Evolutionary conservation across 2,329 filamentous ascomycete genomes (phyloP).

Genomic region (Colletotrichum melonis): DNA sequence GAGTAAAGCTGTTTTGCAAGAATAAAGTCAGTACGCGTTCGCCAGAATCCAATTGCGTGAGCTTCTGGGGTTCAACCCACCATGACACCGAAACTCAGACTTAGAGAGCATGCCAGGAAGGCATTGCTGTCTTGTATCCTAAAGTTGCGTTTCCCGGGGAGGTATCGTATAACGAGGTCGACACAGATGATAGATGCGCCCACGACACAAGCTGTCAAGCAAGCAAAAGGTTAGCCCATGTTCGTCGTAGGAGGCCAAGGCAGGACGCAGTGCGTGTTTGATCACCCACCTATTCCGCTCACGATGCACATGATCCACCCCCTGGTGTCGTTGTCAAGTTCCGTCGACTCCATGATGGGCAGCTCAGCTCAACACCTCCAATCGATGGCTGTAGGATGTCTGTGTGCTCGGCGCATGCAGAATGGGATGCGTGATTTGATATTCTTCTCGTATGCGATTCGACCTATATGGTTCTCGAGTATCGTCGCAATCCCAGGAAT

Average conservation of each 20-base stretch:
- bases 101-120: conserved; percentile 89
- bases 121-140: conserved; percentile 88
- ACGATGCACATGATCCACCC: conserved; percentile 95
- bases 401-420: conserved; percentile 27
- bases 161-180: conserved; percentile 78
- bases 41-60: neutral
- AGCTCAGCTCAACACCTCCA: conserved; percentile 22
- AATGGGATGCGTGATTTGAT: neutral
- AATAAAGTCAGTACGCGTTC: conserved; percentile 12
- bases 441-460: neutral
- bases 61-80: conserved; percentile 59
- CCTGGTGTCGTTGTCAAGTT: conserved; percentile 81
- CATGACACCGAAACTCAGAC: conserved; percentile 96
- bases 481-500: neutral
- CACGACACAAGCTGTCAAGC: conserved; percentile 69
- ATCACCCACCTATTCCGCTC: conserved; percentile 74
- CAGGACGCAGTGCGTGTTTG: neutral
- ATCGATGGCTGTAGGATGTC: conserved; percentile 23
- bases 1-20: conserved; percentile 78
- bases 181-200: conserved; percentile 89
- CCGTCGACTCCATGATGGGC: conserved; percentile 52
- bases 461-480: neutral
- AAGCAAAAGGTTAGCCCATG: conserved; percentile 32
- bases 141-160: conserved; percentile 82
- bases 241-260: neutral